These are phyloP conservation scores for Ilyonectria sp. DNA, from an alignment of 2,329 filamentous ascomycete species.

Conservation along the genomic window DNA sequence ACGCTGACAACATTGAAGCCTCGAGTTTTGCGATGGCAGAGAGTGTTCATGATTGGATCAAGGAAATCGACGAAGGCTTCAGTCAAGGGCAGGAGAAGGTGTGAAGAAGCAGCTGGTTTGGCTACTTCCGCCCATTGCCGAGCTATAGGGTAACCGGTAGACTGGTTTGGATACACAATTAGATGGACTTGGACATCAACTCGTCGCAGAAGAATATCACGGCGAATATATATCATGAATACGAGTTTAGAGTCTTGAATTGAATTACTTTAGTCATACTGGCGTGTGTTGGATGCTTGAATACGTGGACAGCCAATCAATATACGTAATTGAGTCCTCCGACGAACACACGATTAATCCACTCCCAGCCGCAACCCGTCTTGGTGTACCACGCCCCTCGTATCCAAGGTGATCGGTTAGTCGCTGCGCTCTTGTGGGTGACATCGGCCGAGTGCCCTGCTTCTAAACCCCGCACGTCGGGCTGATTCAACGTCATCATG, in stretches of 20 bases:
- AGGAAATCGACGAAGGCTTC: constrained; percentile 44
- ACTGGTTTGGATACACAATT: background rate
- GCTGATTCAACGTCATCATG: constrained; percentile 12
- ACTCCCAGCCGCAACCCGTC: background rate
- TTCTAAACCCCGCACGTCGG: constrained; percentile 17
- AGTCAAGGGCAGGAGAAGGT: constrained; percentile 1
- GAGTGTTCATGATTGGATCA: constrained; percentile 50
- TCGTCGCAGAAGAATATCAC: background rate
- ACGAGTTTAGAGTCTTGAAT: too few relatives aligned
- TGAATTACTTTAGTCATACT: too few relatives aligned
- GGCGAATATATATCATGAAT: background rate
- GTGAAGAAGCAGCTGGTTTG: background rate
- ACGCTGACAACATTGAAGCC: constrained; percentile 34
- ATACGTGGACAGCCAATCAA: background rate
- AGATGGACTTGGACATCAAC: background rate
- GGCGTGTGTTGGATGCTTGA: background rate
- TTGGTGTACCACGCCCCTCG: constrained; percentile 14
- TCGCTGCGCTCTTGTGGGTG: background rate
- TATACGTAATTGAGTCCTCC: background rate
- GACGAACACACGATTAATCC: background rate
- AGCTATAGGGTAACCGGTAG: background rate
- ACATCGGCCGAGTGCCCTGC: constrained; percentile 9
- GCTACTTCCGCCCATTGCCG: background rate
- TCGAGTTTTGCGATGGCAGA: constrained; percentile 50
- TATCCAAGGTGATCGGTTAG: constrained; percentile 17